Base-by-base conservation (phyloP, 2,329 filamentous ascomycete species). In the Sclerotinia minor region DNA sequence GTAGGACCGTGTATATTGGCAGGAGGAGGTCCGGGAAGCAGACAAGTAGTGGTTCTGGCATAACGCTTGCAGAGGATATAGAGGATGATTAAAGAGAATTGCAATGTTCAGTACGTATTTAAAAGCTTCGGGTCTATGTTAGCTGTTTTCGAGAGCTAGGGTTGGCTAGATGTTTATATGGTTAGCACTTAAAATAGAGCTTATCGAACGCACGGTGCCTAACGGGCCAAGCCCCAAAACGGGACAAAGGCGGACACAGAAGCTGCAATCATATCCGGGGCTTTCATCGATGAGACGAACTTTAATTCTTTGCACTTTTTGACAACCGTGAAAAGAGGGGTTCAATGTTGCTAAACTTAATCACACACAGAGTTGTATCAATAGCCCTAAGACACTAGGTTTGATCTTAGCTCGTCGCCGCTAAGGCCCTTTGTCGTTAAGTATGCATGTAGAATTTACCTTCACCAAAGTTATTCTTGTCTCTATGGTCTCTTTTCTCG, bases 51-150 rank as follows among this genome's bases (percentile, higher is more conserved):
- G 32, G 29, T 50, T 11, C 21, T n/a, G 26, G 13, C 3, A 32
- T 7, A 8, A 57, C 5, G 17, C 24, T 24, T 47, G 53, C 41
- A 15, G 66, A 67, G 32, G 50, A 54, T n/a, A 41, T 57, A 54
- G 66, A 65, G 38, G 66, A 67, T 65, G 59, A 50, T 32, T 55
- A 19, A 32, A 54, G 19, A 8, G n/a, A 21, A 3, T 60, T 60
- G 11, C 13, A 19, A 19, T 9, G 35, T 50, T n/a, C 17, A 24
- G 3, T 24, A 8, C 13, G 19, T 49, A 44, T 15, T 24, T 50
- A 26, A 15, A 7, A 57, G 53, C 32, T 57, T 57, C 32, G 21
- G 45, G 21, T 9, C 9, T 8, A 50, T 15, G 6, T 13, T 38
- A 41, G 59, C 45, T 21, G 9, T 61, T 50, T 50, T 38, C 26